Conservation (phyloP, 1,139 yeast species). For the Magnusiomyces ingens region DNA sequence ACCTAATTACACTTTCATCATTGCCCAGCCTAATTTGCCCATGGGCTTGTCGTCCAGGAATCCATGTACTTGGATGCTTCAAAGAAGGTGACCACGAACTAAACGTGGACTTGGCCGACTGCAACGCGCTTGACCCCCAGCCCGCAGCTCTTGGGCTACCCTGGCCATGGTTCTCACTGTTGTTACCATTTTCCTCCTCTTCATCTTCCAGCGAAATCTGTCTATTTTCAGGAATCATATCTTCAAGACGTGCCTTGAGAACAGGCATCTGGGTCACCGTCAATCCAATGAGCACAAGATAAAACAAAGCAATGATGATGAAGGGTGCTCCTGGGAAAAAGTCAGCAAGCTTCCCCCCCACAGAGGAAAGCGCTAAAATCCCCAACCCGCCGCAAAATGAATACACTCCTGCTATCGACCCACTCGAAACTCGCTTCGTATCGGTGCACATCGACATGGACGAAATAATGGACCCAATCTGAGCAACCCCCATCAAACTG, state of each 20-base stretch:
- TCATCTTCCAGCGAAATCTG: not conserved
- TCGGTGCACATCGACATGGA: slow-evolving; percentile 44
- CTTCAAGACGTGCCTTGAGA: not conserved
- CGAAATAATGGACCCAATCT: slow-evolving; percentile 54
- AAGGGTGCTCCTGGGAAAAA: slow-evolving; percentile 55
- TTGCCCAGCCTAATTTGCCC: not conserved
- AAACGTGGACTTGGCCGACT: not conserved
- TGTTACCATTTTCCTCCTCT: not conserved
- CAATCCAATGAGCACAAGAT: slow-evolving; percentile 28
- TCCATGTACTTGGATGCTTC: not conserved
- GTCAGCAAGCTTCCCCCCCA: slow-evolving; percentile 61
- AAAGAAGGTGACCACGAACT: too few relatives aligned
- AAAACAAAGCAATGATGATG: slow-evolving; percentile 45
- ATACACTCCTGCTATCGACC: slow-evolving; percentile 63
- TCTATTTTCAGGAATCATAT: not conserved
- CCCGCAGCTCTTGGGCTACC: not conserved
- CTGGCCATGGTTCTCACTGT: not conserved
- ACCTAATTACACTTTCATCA: not conserved
- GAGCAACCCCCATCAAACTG: slow-evolving; percentile 41
- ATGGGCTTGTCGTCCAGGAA: not conserved
- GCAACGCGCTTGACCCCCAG: not conserved
- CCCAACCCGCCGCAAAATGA: slow-evolving; percentile 67
- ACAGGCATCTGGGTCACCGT: slow-evolving; percentile 14
- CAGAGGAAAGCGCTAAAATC: slow-evolving; percentile 48
- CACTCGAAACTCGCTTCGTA: slow-evolving; percentile 41